Evolutionary conservation across 306 rosid genomes (phyloP).

Genomic region (Myrica gale): DNA sequence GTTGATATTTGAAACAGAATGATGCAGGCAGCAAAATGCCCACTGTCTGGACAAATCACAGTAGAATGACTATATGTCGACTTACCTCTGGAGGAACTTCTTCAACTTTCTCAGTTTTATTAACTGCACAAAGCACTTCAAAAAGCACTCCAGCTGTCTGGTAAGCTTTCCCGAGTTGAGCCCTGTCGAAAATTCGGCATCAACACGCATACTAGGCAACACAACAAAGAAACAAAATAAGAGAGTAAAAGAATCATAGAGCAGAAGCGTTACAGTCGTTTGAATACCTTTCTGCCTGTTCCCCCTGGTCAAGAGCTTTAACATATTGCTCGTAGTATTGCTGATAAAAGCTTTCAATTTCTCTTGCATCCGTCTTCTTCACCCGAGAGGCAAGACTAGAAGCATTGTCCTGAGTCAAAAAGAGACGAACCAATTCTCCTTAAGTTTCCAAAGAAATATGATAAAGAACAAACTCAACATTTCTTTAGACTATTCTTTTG

Average conservation of each 20-base stretch:
- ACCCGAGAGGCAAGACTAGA: slow-evolving; percentile 66
- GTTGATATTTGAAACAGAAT: slow-evolving; percentile 15
- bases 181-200: slow-evolving; percentile 50
- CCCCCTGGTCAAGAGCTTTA: slow-evolving; percentile 87
- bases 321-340: slow-evolving; percentile 89
- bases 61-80: slow-evolving; percentile 15
- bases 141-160: slow-evolving; percentile 91
- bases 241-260: not conserved
- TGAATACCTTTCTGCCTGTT: slow-evolving; percentile 77
- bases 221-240: not conserved
- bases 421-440: slow-evolving; percentile 4
- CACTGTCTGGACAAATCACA: slow-evolving; percentile 19
- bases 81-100: slow-evolving; percentile 99
- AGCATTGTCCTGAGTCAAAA: slow-evolving; percentile 63
- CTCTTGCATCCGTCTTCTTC: slow-evolving; percentile 94
- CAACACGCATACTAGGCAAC: not conserved
- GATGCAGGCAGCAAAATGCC: slow-evolving; percentile 6
- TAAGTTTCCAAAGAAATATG: not conserved
- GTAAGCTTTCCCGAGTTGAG: slow-evolving; percentile 92
- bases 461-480: not conserved
- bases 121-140: slow-evolving; percentile 96
- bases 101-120: slow-evolving; percentile 93
- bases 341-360: slow-evolving; percentile 85
- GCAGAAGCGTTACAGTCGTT: not conserved
- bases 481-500: slow-evolving; percentile 2